A percentile compares a stretch with the other conserved stretches of the same genome.
These are phyloP conservation scores for Dovyalis caffra DNA, from an alignment of 345 rosid species.

Conservation along the genomic window DNA sequence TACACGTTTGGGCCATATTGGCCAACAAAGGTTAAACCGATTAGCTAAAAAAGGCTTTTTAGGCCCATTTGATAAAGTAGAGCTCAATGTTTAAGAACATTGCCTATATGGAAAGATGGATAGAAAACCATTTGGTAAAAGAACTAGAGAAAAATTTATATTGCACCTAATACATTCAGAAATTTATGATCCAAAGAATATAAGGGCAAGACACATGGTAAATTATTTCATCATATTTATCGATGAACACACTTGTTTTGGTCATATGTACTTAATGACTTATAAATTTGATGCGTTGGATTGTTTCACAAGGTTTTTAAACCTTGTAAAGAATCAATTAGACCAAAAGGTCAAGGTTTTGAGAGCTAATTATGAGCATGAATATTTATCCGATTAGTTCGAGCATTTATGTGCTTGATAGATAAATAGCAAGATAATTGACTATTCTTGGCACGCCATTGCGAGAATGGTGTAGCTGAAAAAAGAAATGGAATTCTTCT, in stretches of 20 bases:
- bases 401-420: too few species aligned
- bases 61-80: background rate
- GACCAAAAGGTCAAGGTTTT: background rate
- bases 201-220: background rate
- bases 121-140: background rate
- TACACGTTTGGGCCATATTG: background rate
- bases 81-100: too few species aligned
- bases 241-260: background rate
- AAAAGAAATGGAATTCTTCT: background rate
- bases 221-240: background rate
- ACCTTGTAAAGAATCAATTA: background rate
- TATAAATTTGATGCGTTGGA: background rate
- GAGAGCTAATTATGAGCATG: background rate
- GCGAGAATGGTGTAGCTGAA: background rate
- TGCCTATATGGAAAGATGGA: background rate
- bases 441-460: too few species aligned
- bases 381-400: background rate
- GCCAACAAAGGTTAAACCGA: too few species aligned
- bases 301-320: too few species aligned
- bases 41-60: background rate
- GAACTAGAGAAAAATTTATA: background rate
- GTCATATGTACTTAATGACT: background rate
- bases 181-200: too few species aligned
- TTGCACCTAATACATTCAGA: too few species aligned
- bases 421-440: too few species aligned